These are phyloP conservation scores for Penicillium sp. DNA, from an alignment of 2,329 filamentous ascomycete species.

Conservation along the genomic window DNA sequence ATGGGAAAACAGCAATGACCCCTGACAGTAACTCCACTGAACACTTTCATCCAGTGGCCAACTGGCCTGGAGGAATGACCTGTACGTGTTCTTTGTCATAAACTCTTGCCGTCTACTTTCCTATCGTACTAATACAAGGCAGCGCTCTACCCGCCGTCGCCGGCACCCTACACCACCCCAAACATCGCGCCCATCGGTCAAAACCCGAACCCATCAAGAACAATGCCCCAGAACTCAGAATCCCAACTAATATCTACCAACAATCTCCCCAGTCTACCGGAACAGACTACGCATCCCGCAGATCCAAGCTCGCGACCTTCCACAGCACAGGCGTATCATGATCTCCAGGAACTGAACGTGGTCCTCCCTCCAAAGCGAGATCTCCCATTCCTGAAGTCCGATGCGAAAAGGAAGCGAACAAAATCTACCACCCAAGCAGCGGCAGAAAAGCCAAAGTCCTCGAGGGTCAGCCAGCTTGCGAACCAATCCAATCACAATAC, in stretches of 20 bases:
- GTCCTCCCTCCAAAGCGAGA: constrained; percentile 48
- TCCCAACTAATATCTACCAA: not conserved
- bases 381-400: constrained; percentile 44
- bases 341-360: constrained; percentile 35
- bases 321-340: constrained; percentile 33
- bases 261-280: not conserved
- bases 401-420: constrained; percentile 21
- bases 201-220: not conserved
- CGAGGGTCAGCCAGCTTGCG: not conserved
- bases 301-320: constrained; percentile 23
- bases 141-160: constrained; percentile 16
- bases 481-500: not conserved
- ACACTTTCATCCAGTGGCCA: constrained; percentile 7
- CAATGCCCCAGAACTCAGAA: not conserved
- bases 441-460: constrained; percentile 1
- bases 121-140: not conserved
- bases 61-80: constrained; percentile 7
- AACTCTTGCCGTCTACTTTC: not conserved
- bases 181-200: not conserved
- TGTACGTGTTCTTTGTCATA: constrained; percentile 7
- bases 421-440: not conserved
- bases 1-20: constrained; percentile 2
- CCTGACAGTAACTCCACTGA: constrained; percentile 9
- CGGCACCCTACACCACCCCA: not conserved
- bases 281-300: not conserved